Evolutionary conservation across 495 filamentous ascomycete genomes (phyloP).

Genomic region (Xeromyces bisporus): DNA sequence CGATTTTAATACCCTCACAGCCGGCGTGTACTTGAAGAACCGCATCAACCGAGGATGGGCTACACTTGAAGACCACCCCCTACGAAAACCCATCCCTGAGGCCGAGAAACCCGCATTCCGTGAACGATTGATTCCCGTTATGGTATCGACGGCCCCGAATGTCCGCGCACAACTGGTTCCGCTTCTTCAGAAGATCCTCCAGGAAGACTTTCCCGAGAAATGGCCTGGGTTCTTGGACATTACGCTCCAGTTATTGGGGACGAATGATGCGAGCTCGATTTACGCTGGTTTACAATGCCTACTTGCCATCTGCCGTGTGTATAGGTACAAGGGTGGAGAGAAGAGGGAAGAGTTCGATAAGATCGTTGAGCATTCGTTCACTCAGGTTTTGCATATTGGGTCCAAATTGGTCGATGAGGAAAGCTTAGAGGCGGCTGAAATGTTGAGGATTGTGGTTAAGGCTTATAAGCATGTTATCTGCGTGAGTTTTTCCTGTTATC

Average conservation of each 20-base stretch:
- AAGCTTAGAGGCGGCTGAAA: slow-evolving; percentile 86
- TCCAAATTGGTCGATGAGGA: slow-evolving; percentile 75
- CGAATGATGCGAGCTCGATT: slow-evolving; percentile 67
- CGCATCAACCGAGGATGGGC: slow-evolving; percentile 83
- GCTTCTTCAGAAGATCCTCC: slow-evolving; percentile 84
- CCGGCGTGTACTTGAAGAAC: slow-evolving; percentile 95
- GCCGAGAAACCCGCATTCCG: slow-evolving; percentile 78
- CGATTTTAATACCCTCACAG: slow-evolving; percentile 27
- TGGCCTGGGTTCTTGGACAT: slow-evolving; percentile 91
- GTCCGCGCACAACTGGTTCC: slow-evolving; percentile 84
- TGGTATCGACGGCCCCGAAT: slow-evolving; percentile 60
- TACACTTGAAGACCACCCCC: slow-evolving; percentile 47
- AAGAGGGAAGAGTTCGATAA: slow-evolving; percentile 78
- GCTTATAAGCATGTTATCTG: slow-evolving; percentile 95
- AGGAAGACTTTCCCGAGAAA: slow-evolving; percentile 82
- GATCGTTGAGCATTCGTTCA: slow-evolving; percentile 82
- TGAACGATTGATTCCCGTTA: slow-evolving; percentile 70
- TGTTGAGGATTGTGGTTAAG: slow-evolving; percentile 88
- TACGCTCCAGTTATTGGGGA: slow-evolving; percentile 69
- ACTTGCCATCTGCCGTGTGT: slow-evolving; percentile 80
- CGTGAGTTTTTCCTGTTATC: slow-evolving; percentile 36
- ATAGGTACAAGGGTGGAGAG: slow-evolving; percentile 77
- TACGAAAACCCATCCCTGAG: slow-evolving; percentile 58
- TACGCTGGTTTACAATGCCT: slow-evolving; percentile 90
- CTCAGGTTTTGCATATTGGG: slow-evolving; percentile 74